Conservation (phyloP, 768 basidiomycete species). For the Lanmaoa pseudosensibilis region DNA sequence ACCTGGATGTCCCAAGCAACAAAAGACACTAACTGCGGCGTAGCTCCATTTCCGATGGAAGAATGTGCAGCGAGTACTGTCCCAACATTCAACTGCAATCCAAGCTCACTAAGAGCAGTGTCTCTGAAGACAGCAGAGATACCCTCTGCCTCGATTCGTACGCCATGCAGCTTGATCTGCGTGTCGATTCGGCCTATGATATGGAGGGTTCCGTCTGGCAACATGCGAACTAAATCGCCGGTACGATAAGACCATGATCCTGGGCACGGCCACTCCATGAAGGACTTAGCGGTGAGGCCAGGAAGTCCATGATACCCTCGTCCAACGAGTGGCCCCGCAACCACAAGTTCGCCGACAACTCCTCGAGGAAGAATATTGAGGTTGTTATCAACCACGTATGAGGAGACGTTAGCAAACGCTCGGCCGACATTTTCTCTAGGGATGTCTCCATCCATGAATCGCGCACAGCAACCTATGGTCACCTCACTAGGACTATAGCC, state of each 20-base stretch:
- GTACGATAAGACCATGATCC: slow-evolving; percentile 48
- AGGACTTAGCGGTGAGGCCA: slow-evolving; percentile 45
- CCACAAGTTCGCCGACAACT: slow-evolving; percentile 48
- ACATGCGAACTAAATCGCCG: slow-evolving; percentile 51
- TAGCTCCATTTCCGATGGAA: slow-evolving; percentile 37
- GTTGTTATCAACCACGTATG: slow-evolving; percentile 44
- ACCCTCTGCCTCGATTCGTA: slow-evolving; percentile 54
- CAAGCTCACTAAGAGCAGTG: slow-evolving; percentile 13
- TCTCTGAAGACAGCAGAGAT: slow-evolving; percentile 44
- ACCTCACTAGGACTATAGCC: slow-evolving; percentile 46
- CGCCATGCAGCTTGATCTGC: slow-evolving; percentile 53
- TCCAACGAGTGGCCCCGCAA: slow-evolving; percentile 50
- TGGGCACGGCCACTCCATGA: slow-evolving; percentile 44
- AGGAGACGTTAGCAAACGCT: slow-evolving; percentile 36
- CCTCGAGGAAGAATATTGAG: slow-evolving; percentile 46
- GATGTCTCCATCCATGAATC: slow-evolving; percentile 41
- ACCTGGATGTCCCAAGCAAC: slow-evolving; percentile 42
- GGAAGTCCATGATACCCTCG: slow-evolving; percentile 49
- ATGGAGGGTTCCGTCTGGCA: slow-evolving; percentile 48
- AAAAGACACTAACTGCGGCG: slow-evolving; percentile 44
- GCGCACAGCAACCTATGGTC: slow-evolving; percentile 51
- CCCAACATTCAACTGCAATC: slow-evolving; percentile 36
- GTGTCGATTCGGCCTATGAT: slow-evolving; percentile 52
- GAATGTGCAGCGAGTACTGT: slow-evolving; percentile 47
- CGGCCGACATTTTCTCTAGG: slow-evolving; percentile 46